Conservation (phyloP, 2,329 filamentous ascomycete species). For the Ramularia endophylla region DNA sequence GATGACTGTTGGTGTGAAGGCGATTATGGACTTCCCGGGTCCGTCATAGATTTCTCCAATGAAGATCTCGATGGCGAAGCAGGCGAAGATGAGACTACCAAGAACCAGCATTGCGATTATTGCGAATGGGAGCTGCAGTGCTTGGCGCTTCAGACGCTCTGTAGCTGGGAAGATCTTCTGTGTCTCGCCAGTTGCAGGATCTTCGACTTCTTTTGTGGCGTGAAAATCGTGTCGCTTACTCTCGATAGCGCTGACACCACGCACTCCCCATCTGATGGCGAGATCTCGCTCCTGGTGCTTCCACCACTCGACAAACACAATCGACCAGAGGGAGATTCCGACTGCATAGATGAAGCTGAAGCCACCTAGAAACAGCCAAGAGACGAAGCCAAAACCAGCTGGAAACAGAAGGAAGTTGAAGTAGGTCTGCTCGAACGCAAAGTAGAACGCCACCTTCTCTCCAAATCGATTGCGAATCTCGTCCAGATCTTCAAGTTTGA, state of each 20-base stretch:
- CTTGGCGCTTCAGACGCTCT: slow-evolving; percentile 69
- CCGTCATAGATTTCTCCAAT: slow-evolving; percentile 91
- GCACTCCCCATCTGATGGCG: slow-evolving; percentile 80
- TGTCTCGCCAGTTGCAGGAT: slow-evolving; percentile 75
- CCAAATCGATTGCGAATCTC: slow-evolving; percentile 47
- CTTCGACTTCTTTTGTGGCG: slow-evolving; percentile 69
- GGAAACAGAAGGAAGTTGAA: slow-evolving; percentile 81
- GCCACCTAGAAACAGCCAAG: slow-evolving; percentile 76
- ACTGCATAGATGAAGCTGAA: slow-evolving; percentile 79
- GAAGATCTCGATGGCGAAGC: slow-evolving; percentile 92
- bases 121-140: slow-evolving; percentile 81
- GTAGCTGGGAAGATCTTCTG: slow-evolving; percentile 68
- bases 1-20: slow-evolving; percentile 82
- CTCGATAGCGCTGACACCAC: slow-evolving; percentile 76
- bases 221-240: slow-evolving; percentile 69
- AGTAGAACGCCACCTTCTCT: slow-evolving; percentile 80
- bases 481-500: slow-evolving; percentile 44
- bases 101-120: slow-evolving; percentile 65
- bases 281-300: slow-evolving; percentile 88
- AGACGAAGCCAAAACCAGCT: slow-evolving; percentile 66
- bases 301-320: slow-evolving; percentile 92
- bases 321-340: slow-evolving; percentile 75
- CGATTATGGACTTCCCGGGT: slow-evolving; percentile 77
- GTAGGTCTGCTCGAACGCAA: slow-evolving; percentile 88
- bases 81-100: slow-evolving; percentile 74